Evolutionary conservation across 495 filamentous ascomycete species (phyloP), one percentile per base, ranked within the genome.

Genomic region (Parathielavia appendiculata): DNA sequence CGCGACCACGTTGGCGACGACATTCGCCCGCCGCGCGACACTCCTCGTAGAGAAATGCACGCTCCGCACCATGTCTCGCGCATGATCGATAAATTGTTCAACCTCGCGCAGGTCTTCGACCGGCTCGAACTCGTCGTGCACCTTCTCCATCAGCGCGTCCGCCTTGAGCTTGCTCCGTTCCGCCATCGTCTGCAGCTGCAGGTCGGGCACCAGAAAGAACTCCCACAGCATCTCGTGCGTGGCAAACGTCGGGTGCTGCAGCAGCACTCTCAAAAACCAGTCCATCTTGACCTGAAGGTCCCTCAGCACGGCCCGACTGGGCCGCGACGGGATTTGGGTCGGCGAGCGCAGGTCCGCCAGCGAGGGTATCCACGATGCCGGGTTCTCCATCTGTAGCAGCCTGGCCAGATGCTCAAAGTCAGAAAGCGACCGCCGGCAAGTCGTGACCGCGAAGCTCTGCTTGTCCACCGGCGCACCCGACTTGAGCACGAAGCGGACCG

Each of bases 141-240:
- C 84, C 20, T 85, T 90, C 68, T 99, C 95, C 16, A 78, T 75
- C 50, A 92, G 83, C 0, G 84, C 82, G 63, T 89, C 85, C 4
- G 91, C 91, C 71, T 99, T 99, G 52, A 87, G 82, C 40, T 82
- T 85, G 60, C 88, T 93, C 30, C 95, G 82, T 67, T 96, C 88
- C 22, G 86, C 89, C 83, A 97, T 91, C 83, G 88, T 87, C 16
- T 91, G 84, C 4, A 89, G 81, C 64, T 96, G 91, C 19, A 97
- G 80, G 56, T 99, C 95, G 2, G 95, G 95, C 16, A 97, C 92
- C 2, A 99, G 81, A 71, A 99, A 95, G 74, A 99, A 99, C 64
- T 99, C 95, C 95, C 95, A 99, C 8, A 99, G 77, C 80, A 97
- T 89, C 75, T 99, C 95, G 67, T 97, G 95, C 0, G 89, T 97